Evolutionary conservation across 2,329 filamentous ascomycete species (phyloP).

Genomic region (Diaporthe velutina): DNA sequence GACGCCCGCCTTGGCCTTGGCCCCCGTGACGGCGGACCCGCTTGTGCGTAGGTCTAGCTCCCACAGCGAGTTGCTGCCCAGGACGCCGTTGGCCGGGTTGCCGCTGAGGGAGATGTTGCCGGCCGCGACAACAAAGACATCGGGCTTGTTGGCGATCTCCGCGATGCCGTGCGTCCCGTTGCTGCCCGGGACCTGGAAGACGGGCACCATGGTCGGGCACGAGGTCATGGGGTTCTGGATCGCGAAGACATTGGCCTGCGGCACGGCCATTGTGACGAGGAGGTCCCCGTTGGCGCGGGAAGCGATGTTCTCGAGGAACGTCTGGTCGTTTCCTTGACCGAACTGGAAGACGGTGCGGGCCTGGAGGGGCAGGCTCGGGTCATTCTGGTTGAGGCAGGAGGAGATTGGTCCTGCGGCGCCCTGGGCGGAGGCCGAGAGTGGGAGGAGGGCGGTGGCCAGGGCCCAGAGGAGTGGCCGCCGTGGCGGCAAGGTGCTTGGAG

Average conservation of each 20-base stretch:
- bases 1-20: neutral
- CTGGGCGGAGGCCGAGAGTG: neutral
- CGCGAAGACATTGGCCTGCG: conserved; percentile 46
- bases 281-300: conserved; percentile 49
- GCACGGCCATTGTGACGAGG: conserved; percentile 48
- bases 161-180: conserved; percentile 49
- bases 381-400: conserved; percentile 26
- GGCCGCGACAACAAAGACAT: conserved; percentile 43
- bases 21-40: neutral
- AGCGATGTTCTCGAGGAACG: conserved; percentile 52
- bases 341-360: conserved; percentile 30
- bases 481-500: neutral
- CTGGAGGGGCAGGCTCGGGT: conserved; percentile 26
- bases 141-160: conserved; percentile 43
- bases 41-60: conserved; percentile 38
- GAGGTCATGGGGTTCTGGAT: conserved; percentile 45
- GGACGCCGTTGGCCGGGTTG: conserved; percentile 37
- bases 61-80: conserved; percentile 41
- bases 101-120: conserved; percentile 33
- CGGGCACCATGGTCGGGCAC: conserved; percentile 41
- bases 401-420: conserved; percentile 2
- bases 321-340: conserved; percentile 25
- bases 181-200: conserved; percentile 47
- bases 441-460: neutral
- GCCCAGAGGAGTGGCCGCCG: neutral